Percentiles rank a stretch among this genome's conserved stretches.
Evolutionary conservation across 2,329 filamentous ascomycete species (phyloP).

Genomic region (Penicillium griseofulvum): DNA sequence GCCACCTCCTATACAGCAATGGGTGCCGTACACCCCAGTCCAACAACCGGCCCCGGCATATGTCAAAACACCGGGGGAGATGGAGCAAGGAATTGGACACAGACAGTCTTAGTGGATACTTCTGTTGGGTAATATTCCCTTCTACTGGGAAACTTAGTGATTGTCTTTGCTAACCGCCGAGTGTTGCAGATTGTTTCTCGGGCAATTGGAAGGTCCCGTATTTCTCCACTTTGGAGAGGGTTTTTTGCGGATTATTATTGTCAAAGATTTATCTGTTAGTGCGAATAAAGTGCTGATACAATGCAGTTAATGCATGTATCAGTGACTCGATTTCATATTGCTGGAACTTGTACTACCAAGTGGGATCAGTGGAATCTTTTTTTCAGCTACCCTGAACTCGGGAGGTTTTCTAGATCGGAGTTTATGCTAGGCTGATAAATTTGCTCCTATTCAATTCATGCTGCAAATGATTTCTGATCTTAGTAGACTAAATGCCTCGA

Average conservation of each 20-base stretch:
- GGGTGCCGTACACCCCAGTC: constrained; percentile 11
- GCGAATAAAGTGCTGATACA: no score
- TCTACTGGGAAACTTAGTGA: neutral
- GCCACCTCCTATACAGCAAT: constrained; percentile 19
- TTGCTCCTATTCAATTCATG: neutral
- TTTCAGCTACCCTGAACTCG: neutral
- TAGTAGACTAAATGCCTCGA: no score
- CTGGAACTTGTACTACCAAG: neutral
- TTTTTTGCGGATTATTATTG: neutral
- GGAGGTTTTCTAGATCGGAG: neutral
- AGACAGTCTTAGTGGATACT: neutral
- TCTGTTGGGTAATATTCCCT: neutral
- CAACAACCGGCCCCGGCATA: constrained; percentile 18
- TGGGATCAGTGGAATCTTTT: neutral
- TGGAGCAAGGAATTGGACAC: constrained; percentile 13
- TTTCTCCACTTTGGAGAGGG: neutral
- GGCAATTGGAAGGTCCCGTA: neutral
- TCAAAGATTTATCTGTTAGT: neutral
- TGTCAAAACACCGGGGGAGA: constrained; percentile 5
- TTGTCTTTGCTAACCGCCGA: neutral
- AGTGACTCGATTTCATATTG: neutral
- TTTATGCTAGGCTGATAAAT: neutral
- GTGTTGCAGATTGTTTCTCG: neutral
- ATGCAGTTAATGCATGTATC: neutral
- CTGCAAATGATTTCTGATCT: no score